phyloP scores from a whole-genome alignment of 176 grass and related monocot genomes.

The Cocos nucifera region DNA sequence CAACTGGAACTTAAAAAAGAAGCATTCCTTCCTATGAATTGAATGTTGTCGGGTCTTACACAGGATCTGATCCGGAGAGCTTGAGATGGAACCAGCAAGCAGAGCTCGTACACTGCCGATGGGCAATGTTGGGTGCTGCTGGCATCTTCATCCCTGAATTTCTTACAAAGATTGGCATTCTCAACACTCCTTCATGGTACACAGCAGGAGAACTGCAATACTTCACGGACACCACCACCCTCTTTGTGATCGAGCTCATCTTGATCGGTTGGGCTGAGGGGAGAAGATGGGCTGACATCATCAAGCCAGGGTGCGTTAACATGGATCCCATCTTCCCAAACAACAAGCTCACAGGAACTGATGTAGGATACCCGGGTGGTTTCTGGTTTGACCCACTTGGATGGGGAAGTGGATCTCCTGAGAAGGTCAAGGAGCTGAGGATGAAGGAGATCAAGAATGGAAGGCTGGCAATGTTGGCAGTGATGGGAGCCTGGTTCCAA shows the following conservation, averaged over 20 bases:
- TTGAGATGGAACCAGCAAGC: conserved; percentile 78
- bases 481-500: conserved; percentile 97
- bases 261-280: conserved; percentile 92
- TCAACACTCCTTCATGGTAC: conserved; percentile 96
- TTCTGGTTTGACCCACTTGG: conserved; percentile 93
- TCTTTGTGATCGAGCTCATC: conserved; percentile 86
- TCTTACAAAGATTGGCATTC: conserved; percentile 79
- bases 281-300: conserved; percentile 85
- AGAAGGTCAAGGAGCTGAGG: conserved; percentile 80
- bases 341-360: conserved; percentile 93
- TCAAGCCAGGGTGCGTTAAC: conserved; percentile 83
- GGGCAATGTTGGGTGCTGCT: conserved; percentile 90
- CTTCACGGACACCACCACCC: conserved; percentile 95
- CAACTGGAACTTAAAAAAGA: too few species aligned
- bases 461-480: conserved; percentile 87
- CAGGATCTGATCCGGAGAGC: conserved; percentile 93
- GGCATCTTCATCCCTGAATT: conserved; percentile 96
- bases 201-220: conserved; percentile 64
- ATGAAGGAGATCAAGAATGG: conserved; percentile 99
- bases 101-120: conserved; percentile 93
- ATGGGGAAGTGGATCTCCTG: conserved; percentile 61
- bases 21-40: too few species aligned
- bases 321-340: conserved; percentile 82
- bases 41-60: too few species aligned
- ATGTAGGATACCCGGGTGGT: conserved; percentile 88